Percentiles rank a stretch among this genome's conserved stretches.
Evolutionary conservation across 148 eudicot genomes (phyloP).

Genomic region (Fagopyrum homotropicum): DNA sequence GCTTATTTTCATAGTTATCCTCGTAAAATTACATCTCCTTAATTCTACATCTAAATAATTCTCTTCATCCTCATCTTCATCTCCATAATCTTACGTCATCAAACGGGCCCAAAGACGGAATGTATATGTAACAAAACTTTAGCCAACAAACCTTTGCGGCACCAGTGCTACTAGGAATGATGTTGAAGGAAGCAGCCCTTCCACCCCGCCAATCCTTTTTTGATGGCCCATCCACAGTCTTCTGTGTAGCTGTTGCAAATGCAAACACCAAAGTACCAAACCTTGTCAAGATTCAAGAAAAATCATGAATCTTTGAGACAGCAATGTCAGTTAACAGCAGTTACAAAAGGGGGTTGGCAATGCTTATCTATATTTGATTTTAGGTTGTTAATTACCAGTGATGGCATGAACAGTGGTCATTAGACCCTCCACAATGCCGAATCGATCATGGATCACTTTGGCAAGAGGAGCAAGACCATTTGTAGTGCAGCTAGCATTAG

Average conservation of each 20-base stretch:
- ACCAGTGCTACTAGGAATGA: constrained; percentile 37
- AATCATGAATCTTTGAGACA: background rate
- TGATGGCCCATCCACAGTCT: constrained; percentile 39
- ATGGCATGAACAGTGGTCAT: constrained; percentile 50
- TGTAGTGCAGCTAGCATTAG: background rate
- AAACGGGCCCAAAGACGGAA: too few species aligned
- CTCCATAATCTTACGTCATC: too few species aligned
- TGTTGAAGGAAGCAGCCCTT: constrained; percentile 38
- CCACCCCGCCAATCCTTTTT: constrained; percentile 37
- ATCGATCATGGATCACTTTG: constrained; percentile 26
- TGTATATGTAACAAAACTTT: background rate
- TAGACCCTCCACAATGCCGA: constrained; percentile 43
- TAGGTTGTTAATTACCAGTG: constrained; percentile 21
- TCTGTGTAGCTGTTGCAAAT: constrained; percentile 26
- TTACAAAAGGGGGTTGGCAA: background rate
- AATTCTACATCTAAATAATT: too few species aligned
- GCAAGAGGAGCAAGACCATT: background rate
- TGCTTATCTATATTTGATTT: background rate
- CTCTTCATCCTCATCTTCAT: too few species aligned
- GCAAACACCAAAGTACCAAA: too few species aligned
- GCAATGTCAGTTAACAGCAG: background rate
- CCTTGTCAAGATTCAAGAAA: too few species aligned
- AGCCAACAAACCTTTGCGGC: constrained; percentile 25
- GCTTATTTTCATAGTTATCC: too few species aligned
- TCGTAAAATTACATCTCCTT: too few species aligned